phyloP scores from a whole-genome alignment of 78 protist genomes.

The Tieghemostelium lacteum region DNA sequence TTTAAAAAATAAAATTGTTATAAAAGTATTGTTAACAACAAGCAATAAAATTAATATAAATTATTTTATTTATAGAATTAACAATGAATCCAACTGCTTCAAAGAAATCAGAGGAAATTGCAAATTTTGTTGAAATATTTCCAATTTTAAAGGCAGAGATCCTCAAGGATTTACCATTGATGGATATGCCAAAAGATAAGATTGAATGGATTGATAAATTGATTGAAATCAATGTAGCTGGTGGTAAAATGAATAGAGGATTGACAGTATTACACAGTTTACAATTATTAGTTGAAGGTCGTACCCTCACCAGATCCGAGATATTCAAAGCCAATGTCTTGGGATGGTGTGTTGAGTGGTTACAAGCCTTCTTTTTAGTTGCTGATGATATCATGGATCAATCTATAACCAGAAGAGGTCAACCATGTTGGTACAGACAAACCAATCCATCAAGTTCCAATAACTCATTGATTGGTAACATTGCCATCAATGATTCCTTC shows the following conservation, averaged over 20 bases:
- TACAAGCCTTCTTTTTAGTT: slow-evolving; percentile 97
- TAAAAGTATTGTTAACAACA: too few relatives aligned
- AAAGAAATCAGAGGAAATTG: slow-evolving; percentile 27
- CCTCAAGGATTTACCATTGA: slow-evolving; percentile 50
- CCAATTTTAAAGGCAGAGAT: slow-evolving; percentile 69
- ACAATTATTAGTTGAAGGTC: slow-evolving; percentile 62
- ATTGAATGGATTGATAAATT: slow-evolving; percentile 43
- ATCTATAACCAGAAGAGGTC: slow-evolving; percentile 95
- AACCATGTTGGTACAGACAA: slow-evolving; percentile 94
- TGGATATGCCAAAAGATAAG: slow-evolving; percentile 56
- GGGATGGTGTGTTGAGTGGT: slow-evolving; percentile 97
- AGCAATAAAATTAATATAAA: too few relatives aligned
- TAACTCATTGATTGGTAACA: slow-evolving; percentile 79
- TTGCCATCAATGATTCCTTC: slow-evolving; percentile 97
- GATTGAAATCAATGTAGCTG: slow-evolving; percentile 66
- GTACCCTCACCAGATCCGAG: slow-evolving; percentile 53
- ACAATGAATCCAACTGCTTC: slow-evolving; percentile 54
- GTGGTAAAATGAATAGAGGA: slow-evolving; percentile 95
- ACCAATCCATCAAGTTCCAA: slow-evolving; percentile 20
- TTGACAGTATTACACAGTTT: slow-evolving; percentile 82
- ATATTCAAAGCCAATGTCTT: slow-evolving; percentile 74
- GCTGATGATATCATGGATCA: slow-evolving; percentile 99
- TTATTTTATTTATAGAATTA: slow-evolving; percentile 30
- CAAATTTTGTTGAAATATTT: slow-evolving; percentile 44
- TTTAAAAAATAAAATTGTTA: too few relatives aligned